Base-by-base conservation (phyloP, 345 rosid genomes). In the Euphorbia peplus region DNA sequence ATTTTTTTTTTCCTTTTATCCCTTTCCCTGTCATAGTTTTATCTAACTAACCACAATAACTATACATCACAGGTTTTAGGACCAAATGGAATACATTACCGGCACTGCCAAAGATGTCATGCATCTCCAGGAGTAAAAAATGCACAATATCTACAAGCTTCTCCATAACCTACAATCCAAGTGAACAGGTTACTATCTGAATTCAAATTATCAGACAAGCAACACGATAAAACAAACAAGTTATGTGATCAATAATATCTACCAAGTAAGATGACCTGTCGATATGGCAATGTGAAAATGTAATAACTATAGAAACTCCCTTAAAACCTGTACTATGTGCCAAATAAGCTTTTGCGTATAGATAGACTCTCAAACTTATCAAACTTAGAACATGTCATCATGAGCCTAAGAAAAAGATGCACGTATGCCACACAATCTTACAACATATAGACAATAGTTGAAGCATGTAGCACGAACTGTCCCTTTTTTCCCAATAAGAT, bases 111-210 rank as follows among this genome's bases (percentile, higher is more conserved):
- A 71, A 71, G 60, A 68, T 57, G 32, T 62, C 53, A 14, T 63
- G 53, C 18, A 76, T 71, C 72, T 76, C 80, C 41, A 71, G 19
- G 32, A 76, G 75, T 57, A 71, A 63, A 22, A 67, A 76, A 53
- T 72, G 76, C 60, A 67, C 76, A 63, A 76, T 50, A 67, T 76
- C 80, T 63, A 71, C 80, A 54, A 76, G 73, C 39, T 76, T 76
- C 66, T 63, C 80, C 76, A 71, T 67, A 59, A 76, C 70, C 80
- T 76, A 52, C 12, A 24, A 60, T 41, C 26, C 35, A 67, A 55
- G 60, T 44, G 19, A 47, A 32, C 24, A 44, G 18, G 28, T 21
- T 25, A 37, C 60, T 64, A 32, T 46, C 37, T 28, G 8, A 46
- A 41, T 9, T 11, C 26, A 3, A 51, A 35, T 26, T 25, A 41